phyloP scores from a whole-genome alignment of 768 basidiomycete species.

The Lactarius deliciosus region DNA sequence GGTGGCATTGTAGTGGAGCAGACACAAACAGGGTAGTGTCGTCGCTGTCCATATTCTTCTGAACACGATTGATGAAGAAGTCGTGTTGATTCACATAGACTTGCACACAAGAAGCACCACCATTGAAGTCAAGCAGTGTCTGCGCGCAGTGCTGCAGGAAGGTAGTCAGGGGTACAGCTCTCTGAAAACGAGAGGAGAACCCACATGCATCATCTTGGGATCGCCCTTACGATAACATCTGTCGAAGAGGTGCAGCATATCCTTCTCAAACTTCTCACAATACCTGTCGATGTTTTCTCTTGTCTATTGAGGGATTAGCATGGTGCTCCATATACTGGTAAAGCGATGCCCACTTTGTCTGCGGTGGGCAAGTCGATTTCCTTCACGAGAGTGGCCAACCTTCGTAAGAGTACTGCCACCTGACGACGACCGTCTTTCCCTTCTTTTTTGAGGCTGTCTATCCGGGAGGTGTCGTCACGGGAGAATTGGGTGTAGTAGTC shows the following conservation, averaged over 20 bases:
- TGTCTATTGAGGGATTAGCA: constrained; percentile 51
- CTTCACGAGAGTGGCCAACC: constrained; percentile 84
- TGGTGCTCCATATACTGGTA: neutral
- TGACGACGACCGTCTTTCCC: constrained; percentile 86
- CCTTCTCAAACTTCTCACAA: constrained; percentile 98
- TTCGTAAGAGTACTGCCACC: constrained; percentile 82
- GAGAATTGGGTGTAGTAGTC: constrained; percentile 93
- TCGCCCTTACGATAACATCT: constrained; percentile 95
- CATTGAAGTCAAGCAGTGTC: constrained; percentile 96
- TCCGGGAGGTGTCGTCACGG: constrained; percentile 68
- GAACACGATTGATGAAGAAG: constrained; percentile 95
- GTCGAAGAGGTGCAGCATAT: constrained; percentile 95
- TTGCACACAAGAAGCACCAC: constrained; percentile 93
- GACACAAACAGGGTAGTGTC: constrained; percentile 55
- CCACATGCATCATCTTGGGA: constrained; percentile 98
- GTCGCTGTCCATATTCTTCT: constrained; percentile 55
- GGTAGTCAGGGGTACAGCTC: neutral
- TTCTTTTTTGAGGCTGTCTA: constrained; percentile 81
- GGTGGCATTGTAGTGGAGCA: neutral
- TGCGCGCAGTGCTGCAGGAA: constrained; percentile 86
- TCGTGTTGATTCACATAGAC: constrained; percentile 99
- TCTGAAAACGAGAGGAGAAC: constrained; percentile 32
- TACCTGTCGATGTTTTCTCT: constrained; percentile 93
- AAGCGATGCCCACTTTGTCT: constrained; percentile 59
- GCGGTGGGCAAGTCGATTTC: constrained; percentile 87